Evolutionary conservation across 2,329 filamentous ascomycete species (phyloP), one percentile per base, ranked within the genome.

Genomic region (Calonectria pauciramosa): DNA sequence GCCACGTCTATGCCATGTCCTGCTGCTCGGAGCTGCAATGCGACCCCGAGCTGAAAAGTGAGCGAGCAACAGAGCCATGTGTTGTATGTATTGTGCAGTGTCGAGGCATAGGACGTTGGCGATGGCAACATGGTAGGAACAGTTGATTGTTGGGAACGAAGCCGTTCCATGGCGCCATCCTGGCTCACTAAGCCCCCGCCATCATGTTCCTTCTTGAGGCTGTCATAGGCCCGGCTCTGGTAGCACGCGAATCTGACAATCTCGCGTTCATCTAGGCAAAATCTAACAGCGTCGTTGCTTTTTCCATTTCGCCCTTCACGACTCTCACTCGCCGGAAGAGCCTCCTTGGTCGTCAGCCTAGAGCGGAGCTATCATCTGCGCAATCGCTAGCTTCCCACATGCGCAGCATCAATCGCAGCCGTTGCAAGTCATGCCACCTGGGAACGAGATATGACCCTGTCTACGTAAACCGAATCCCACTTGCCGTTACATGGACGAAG

Each of bases 391-490:
- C 54, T 63, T 64, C 60, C 26, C 51, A 52, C 75, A 80, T 75
- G 73, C 71, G 79, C 80, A 81, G 79, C 74, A 80, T 75, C 68
- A 72, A 70, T 74, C 74, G 79, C 80, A 82, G 79, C 77, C 72
- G 77, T 80, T 78, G 76, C 72, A 80, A 77, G 80, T 82, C 80
- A 82, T 81, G 78, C 80, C 78, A 79, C 80, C 75, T 65, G 18
- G 32, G 49, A 44, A 44, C 8, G 49, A 60, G 56, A 59, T 56
- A 52, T 69, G 41, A 26, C 47, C 47, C 38, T 38, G 66, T 60
- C 36, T 38, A 26, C 52, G 23, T 44, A 13, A 30, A 44, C 23
- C 26, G 44, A 52, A 26, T 36, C 36, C n/a, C 41, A 41, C 26
- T 41, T 32, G 13, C 32, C 32, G 30, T 68, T 32, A 14, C 44